These are phyloP conservation scores for Aspergillus affinis DNA, from an alignment of 495 filamentous ascomycete genomes.

Conservation along the genomic window DNA sequence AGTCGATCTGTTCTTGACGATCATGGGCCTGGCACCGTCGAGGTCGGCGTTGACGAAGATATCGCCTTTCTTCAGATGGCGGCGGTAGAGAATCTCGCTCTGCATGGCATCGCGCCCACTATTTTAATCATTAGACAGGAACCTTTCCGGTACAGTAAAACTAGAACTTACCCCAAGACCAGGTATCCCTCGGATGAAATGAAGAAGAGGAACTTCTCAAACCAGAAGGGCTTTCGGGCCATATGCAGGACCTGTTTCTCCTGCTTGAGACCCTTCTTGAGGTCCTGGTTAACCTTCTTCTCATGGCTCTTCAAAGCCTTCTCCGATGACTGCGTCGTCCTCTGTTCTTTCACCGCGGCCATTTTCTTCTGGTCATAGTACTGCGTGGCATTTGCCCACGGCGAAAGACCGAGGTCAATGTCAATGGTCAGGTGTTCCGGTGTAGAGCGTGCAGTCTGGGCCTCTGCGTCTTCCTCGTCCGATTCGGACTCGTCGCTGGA, in stretches of 20 bases:
- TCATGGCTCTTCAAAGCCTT: constrained; percentile 88
- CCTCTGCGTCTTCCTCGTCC: constrained; percentile 47
- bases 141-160: background rate
- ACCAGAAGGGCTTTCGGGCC: constrained; percentile 82
- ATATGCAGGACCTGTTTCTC: constrained; percentile 88
- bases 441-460: constrained; percentile 30
- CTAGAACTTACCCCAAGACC: constrained; percentile 59
- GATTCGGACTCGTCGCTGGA: constrained; percentile 61
- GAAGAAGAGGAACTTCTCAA: constrained; percentile 95
- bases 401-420: constrained; percentile 75
- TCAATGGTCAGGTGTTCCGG: constrained; percentile 63
- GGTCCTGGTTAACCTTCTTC: constrained; percentile 78
- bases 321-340: constrained; percentile 76
- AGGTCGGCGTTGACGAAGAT: constrained; percentile 90
- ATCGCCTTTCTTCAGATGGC: constrained; percentile 83
- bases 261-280: constrained; percentile 83
- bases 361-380: constrained; percentile 87
- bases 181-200: constrained; percentile 95
- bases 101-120: constrained; percentile 86
- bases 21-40: constrained; percentile 74
- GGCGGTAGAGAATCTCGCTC: constrained; percentile 83
- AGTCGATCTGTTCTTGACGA: constrained; percentile 80
- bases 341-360: constrained; percentile 82
- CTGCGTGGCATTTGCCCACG: constrained; percentile 84
- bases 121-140: background rate